phyloP scores from a whole-genome alignment of 2,329 filamentous ascomycete species.

The Huntiella abstrusa region DNA sequence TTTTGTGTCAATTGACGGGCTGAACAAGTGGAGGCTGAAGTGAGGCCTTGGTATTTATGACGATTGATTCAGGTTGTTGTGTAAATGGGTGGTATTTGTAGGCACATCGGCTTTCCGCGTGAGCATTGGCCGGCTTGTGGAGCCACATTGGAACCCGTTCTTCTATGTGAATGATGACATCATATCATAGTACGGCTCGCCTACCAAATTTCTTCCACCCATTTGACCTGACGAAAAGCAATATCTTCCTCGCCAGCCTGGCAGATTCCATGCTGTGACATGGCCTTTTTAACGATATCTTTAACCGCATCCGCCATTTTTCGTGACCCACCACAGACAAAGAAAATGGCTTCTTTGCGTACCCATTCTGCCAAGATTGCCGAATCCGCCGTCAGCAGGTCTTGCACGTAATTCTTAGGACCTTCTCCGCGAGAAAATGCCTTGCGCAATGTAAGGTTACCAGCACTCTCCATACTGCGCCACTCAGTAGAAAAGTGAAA shows the following conservation, averaged over 20 bases:
- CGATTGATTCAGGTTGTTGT: too few species aligned
- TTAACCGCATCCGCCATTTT: constrained; percentile 39
- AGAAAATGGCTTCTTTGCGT: constrained; percentile 25
- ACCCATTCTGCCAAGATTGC: constrained; percentile 19
- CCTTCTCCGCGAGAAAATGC: constrained; percentile 30
- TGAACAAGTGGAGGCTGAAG: too few species aligned
- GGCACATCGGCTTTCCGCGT: background rate
- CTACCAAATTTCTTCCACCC: constrained; percentile 44
- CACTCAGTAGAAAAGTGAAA: constrained; percentile 73
- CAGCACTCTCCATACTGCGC: constrained; percentile 19
- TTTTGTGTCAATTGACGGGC: too few species aligned
- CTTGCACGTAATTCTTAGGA: constrained; percentile 27
- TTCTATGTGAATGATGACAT: background rate
- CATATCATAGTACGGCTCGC: background rate
- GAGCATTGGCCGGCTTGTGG: background rate
- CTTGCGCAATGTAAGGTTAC: constrained; percentile 20
- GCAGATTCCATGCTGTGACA: constrained; percentile 21
- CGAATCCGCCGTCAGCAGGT: constrained; percentile 19
- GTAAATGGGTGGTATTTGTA: background rate
- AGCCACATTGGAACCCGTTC: background rate
- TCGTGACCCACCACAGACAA: constrained; percentile 36
- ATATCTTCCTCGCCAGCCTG: constrained; percentile 22
- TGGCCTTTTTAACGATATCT: constrained; percentile 29
- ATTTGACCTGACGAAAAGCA: constrained; percentile 20
- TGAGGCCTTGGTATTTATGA: too few species aligned